phyloP scores from a whole-genome alignment of 2,329 filamentous ascomycete genomes.

The Colletotrichum ledebouriae region DNA sequence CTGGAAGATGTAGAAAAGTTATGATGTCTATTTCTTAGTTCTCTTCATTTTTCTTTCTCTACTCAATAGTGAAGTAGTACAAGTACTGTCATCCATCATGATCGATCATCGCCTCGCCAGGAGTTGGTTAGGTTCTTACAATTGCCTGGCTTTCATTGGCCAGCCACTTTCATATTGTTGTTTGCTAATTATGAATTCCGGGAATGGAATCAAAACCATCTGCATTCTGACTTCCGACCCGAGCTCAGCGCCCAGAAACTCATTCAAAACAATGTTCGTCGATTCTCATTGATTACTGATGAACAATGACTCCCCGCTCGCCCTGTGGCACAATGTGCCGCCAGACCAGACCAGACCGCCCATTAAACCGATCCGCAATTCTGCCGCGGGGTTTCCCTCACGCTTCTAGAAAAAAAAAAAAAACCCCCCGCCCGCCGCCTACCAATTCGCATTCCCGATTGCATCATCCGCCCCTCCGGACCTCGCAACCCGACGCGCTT shows the following conservation, averaged over 20 bases:
- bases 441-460: conserved; percentile 30
- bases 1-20: too few relatives aligned
- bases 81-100: too few relatives aligned
- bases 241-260: not conserved
- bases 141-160: not conserved
- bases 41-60: too few relatives aligned
- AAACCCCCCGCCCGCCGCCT: conserved; percentile 1
- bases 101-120: not conserved
- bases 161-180: not conserved
- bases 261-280: not conserved
- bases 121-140: conserved; percentile 8
- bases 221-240: not conserved
- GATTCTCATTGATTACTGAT: not conserved
- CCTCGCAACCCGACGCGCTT: conserved; percentile 2
- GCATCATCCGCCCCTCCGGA: conserved; percentile 35
- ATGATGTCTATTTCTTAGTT: too few relatives aligned
- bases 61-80: too few relatives aligned
- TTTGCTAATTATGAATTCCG: not conserved
- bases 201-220: not conserved
- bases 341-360: conserved; percentile 10
- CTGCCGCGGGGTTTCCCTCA: conserved; percentile 12
- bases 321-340: not conserved
- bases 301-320: not conserved
- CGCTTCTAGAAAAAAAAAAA: not conserved
- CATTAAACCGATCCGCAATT: conserved; percentile 14